Evolutionary conservation across 805 yeast species (phyloP), one percentile per base, ranked within the genome.

Genomic region (Wickerhamomyces rabaulensis): DNA sequence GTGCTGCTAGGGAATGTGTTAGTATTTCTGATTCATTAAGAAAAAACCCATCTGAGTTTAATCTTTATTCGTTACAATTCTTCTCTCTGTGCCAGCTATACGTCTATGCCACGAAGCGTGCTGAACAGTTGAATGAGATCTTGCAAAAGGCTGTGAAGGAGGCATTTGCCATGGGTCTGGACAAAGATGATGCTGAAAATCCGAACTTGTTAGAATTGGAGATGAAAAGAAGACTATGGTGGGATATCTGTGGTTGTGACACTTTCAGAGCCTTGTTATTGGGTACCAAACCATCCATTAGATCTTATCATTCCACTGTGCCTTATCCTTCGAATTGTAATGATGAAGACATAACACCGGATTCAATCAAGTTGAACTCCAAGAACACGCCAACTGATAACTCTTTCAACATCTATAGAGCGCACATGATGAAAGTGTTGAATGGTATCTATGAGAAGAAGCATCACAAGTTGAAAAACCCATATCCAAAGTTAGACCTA

Each of bases 261-360:
- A 51, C 64, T 0, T 60, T 52, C 46, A 56, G 60, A 39, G 52
- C 63, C 0, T 39, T 60, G 17, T 52, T 60, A 2, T 26, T 60
- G 6, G 63, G 63, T 36, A 50, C 46, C 1, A 57, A 53, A 41
- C 64, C 64, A 5, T 22, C 41, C 20, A 53, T 60, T 12, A 43
- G 47, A 5, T 56, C 63, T 6, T 58, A 55, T 39, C 38, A 40
- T 21, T 57, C 65, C 19, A 35, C 33, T 2, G 68, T 65, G 1
- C 68, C 70, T 15, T 57, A 59, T 43, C 68, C 67, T 4, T 54
- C 65, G 7, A 66, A 66, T 43, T 55, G 57, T 31, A 54, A 65
- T 40, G 70, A 66, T 48, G 47, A 39, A 4, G 66, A 63, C 39
- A 54, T 65, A 27, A 54, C 58, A 6, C 50, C 52, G 9, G 55